Evolutionary conservation across 2,329 filamentous ascomycete species (phyloP).

Genomic region (Talaromyces marneffei): DNA sequence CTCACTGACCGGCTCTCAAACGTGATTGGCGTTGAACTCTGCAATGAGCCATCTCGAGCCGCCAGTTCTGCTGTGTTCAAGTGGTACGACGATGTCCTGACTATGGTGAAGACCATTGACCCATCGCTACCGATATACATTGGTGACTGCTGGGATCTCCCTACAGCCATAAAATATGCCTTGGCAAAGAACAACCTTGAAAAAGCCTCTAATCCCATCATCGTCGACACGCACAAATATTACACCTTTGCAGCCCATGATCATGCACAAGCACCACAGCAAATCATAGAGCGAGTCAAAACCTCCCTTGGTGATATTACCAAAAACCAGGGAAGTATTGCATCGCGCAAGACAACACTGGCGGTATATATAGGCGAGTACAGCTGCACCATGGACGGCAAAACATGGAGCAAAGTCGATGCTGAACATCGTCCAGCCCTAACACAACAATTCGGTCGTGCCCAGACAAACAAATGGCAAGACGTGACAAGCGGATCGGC

Average conservation of each 20-base stretch:
- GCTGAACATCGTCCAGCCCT: slow-evolving; percentile 32
- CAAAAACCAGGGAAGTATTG: slow-evolving; percentile 44
- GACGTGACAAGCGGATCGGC: slow-evolving; percentile 48
- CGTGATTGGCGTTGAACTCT: slow-evolving; percentile 52
- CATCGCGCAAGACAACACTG: slow-evolving; percentile 44
- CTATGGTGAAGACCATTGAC: slow-evolving; percentile 45
- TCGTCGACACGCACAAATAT: slow-evolving; percentile 56
- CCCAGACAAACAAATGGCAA: slow-evolving; percentile 41
- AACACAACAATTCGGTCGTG: slow-evolving; percentile 28
- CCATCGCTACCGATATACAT: slow-evolving; percentile 50
- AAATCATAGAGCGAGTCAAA: slow-evolving; percentile 46
- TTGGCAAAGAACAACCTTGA: slow-evolving; percentile 35
- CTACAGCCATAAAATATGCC: slow-evolving; percentile 42
- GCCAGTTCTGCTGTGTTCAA: slow-evolving; percentile 48
- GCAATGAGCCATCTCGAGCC: slow-evolving; percentile 51
- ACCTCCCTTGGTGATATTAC: slow-evolving; percentile 43
- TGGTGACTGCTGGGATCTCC: slow-evolving; percentile 54
- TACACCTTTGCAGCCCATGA: slow-evolving; percentile 53
- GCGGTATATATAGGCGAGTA: slow-evolving; percentile 55
- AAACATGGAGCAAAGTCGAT: slow-evolving; percentile 46
- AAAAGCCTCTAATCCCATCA: slow-evolving; percentile 39
- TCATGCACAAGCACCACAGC: slow-evolving; percentile 46
- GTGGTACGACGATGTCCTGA: slow-evolving; percentile 51
- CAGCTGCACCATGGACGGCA: slow-evolving; percentile 50
- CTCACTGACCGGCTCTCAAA: slow-evolving; percentile 35